Evolutionary conservation across 495 filamentous ascomycete genomes (phyloP), one percentile per base, ranked within the genome.

Genomic region (Mytilinidion resinicola): DNA sequence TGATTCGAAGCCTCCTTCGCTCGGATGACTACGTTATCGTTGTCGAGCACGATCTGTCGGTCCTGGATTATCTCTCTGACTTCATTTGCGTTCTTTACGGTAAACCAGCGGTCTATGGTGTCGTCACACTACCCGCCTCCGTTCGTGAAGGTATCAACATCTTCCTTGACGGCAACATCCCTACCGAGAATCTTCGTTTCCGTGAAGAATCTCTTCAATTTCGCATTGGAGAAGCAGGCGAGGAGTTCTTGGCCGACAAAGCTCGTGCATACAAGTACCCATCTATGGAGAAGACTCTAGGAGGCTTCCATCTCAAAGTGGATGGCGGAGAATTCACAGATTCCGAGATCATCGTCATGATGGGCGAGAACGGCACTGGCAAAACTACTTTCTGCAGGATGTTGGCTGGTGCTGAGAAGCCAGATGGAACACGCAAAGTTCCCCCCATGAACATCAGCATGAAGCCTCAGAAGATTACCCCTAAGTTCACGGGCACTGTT

Each of bases 121-220:
- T 98, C 10, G 95, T 98, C n/a, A 96, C 93, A 21, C 79, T 97
- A 43, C 93, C 93, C 46, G 79, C 91, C 57, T 97, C 93, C 1
- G 95, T 97, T 48, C 90, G 93, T 63, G 95, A 98, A 82, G 93
- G 93, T 67, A 98, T 98, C 83, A 98, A 98, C 75, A 96, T 97
- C 73, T 98, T 98, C 84, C 78, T 98, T 33, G 93, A 98, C 68
- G 93, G 93, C 62, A 87, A 96, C 71, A 95, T 96, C 46, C 93
- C 93, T 25, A 97, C 93, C 8, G 93, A 98, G 80, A 98, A 98
- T 75, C 74, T 98, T 68, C 91, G 93, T 59, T 98, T 98, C 86
- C 86, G 93, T 61, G 95, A 97, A 46, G 93, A 98, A 67, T 93
- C 89, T 42, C 80, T 98, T 56, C 92, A 91, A 48, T 98, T 98